A percentile compares a stretch with the other conserved stretches of the same genome.
These are phyloP conservation scores for Euphorbia tirucalli DNA, from an alignment of 345 rosid species.

Conservation along the genomic window DNA sequence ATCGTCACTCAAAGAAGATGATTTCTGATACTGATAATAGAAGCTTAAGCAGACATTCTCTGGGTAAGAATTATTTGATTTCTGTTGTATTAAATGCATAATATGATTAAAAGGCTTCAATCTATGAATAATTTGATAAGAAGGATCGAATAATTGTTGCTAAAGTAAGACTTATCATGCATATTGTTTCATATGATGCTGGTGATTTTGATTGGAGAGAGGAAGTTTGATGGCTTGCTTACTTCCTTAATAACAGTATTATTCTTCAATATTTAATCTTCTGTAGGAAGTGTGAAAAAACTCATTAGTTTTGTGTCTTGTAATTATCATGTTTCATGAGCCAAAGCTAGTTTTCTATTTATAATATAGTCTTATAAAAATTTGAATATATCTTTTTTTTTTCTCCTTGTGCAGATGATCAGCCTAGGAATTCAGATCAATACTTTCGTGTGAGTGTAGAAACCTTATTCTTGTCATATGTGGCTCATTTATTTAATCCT, in stretches of 20 bases:
- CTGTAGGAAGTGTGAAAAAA: not conserved
- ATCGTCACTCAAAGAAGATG: slow-evolving; percentile 46
- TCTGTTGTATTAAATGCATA: not conserved
- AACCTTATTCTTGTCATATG: slow-evolving; percentile 1
- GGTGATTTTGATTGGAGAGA: too few relatives aligned
- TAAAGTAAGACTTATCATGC: not conserved
- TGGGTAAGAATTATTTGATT: slow-evolving; percentile 34
- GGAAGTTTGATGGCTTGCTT: too few relatives aligned
- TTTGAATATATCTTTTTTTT: not conserved
- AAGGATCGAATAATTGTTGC: not conserved
- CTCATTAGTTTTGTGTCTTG: not conserved
- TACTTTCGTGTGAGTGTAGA: slow-evolving; percentile 38
- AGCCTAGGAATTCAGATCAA: slow-evolving; percentile 33
- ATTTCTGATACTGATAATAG: slow-evolving; percentile 44
- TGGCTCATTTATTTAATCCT: not conserved
- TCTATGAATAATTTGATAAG: not conserved
- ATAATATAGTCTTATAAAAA: not conserved
- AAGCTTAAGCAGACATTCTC: slow-evolving; percentile 32
- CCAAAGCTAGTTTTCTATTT: not conserved
- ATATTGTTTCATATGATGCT: too few relatives aligned
- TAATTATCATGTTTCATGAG: too few relatives aligned
- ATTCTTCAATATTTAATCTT: too few relatives aligned
- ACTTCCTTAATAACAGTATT: too few relatives aligned
- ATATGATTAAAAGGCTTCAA: not conserved
- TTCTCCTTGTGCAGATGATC: slow-evolving; percentile 37